A percentile compares a stretch with the other conserved stretches of the same genome.
Evolutionary conservation across 106 monocot genomes (phyloP).

Genomic region (Apostasia shenzhenica): DNA sequence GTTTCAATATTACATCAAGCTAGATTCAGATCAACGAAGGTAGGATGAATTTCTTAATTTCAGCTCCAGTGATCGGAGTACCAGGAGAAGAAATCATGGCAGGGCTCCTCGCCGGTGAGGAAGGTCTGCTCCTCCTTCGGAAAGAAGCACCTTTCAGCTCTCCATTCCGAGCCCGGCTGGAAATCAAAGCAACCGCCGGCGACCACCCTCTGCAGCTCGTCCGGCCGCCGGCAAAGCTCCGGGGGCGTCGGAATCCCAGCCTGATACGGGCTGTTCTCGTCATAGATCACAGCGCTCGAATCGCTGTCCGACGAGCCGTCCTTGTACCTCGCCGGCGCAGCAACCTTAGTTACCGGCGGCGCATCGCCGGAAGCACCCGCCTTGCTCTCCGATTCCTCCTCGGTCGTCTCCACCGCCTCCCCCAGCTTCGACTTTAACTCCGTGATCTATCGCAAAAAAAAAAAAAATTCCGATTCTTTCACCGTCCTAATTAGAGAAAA

Average conservation of each 20-base stretch:
- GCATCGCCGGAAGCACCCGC: neutral
- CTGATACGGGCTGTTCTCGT: slow-evolving; percentile 19
- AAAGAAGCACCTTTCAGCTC: slow-evolving; percentile 9
- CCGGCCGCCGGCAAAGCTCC: neutral
- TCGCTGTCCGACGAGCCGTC: slow-evolving; percentile 58
- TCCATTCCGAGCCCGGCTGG: neutral
- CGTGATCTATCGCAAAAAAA: slow-evolving; percentile 20
- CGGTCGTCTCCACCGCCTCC: neutral
- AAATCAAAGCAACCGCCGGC: neutral
- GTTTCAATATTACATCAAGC: too few species aligned
- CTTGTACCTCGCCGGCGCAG: slow-evolving; percentile 7
- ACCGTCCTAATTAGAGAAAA: neutral
- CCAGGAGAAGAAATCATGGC: slow-evolving; percentile 18
- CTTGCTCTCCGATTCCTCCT: slow-evolving; percentile 12
- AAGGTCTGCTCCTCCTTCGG: slow-evolving; percentile 8
- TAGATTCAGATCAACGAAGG: too few species aligned
- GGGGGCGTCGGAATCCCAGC: too few species aligned
- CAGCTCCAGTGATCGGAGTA: slow-evolving; percentile 13
- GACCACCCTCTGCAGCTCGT: neutral
- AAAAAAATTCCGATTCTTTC: neutral
- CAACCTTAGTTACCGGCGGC: neutral
- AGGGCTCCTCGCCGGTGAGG: slow-evolving; percentile 12
- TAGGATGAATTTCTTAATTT: neutral
- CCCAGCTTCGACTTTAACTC: slow-evolving; percentile 29
- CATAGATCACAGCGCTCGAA: slow-evolving; percentile 38